A percentile compares a stretch with the other conserved stretches of the same genome.
These are phyloP conservation scores for Deuterostichococcus epilithicus DNA, from an alignment of 139 green algal genomes.

Conservation along the genomic window DNA sequence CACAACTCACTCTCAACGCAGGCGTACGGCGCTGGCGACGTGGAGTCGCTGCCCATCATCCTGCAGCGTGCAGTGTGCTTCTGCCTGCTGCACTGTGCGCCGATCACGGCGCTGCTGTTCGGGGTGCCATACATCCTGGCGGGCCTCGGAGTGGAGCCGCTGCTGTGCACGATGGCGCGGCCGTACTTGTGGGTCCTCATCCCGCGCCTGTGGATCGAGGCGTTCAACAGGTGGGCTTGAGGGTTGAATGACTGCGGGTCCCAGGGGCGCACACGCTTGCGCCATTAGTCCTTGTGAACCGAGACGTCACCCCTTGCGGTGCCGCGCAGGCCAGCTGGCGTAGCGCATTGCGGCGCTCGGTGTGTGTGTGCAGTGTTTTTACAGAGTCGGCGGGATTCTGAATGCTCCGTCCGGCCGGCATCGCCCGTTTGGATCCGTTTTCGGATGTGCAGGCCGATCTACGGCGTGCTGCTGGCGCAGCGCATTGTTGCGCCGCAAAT, in stretches of 20 bases:
- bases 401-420: too few species aligned
- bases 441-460: constrained; percentile 42
- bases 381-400: too few species aligned
- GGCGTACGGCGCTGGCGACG: constrained; percentile 4
- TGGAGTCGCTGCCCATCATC: constrained; percentile 3
- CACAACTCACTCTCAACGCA: background rate
- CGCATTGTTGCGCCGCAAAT: constrained; percentile 45
- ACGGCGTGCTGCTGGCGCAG: constrained; percentile 43
- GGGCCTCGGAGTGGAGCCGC: constrained; percentile 11
- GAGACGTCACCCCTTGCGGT: too few species aligned
- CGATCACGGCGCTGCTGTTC: constrained; percentile 21
- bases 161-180: constrained; percentile 22
- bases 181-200: constrained; percentile 39
- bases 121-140: constrained; percentile 10
- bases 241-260: too few species aligned
- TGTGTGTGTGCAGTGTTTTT: too few species aligned
- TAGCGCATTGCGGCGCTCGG: too few species aligned
- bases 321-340: too few species aligned
- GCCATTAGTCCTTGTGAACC: too few species aligned
- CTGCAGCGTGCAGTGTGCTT: constrained; percentile 7
- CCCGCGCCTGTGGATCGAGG: constrained; percentile 44
- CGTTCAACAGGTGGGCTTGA: constrained; percentile 22
- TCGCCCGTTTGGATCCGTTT: too few species aligned
- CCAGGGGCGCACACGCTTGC: too few species aligned
- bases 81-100: constrained; percentile 12